phyloP scores from a whole-genome alignment of 2,329 filamentous ascomycete genomes.

The Trichoderma sp. region DNA sequence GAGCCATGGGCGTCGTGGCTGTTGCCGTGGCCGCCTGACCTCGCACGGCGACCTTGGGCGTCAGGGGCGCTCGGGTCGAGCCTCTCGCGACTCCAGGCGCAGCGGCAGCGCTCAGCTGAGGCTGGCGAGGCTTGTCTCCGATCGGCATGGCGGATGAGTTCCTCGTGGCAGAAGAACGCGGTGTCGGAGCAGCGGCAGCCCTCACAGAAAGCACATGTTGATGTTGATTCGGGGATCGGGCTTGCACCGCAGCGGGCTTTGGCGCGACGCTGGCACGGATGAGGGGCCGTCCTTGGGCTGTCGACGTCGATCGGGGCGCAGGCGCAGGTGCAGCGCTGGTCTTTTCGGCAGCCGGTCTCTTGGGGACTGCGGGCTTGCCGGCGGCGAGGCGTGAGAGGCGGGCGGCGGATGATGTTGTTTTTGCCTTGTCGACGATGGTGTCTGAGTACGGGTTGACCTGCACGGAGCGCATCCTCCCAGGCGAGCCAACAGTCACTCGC shows the following conservation, averaged over 20 bases:
- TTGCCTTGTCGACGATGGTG: conserved; percentile 21
- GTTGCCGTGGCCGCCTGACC: conserved; percentile 48
- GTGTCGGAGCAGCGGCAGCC: conserved; percentile 27
- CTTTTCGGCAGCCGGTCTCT: not conserved
- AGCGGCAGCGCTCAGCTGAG: conserved; percentile 66
- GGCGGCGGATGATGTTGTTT: conserved; percentile 11
- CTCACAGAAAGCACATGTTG: conserved; percentile 34
- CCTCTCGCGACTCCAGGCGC: conserved; percentile 49
- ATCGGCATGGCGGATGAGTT: conserved; percentile 47
- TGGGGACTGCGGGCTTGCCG: conserved; percentile 10
- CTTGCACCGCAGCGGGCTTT: conserved; percentile 3
- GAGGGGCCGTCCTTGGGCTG: conserved; percentile 23
- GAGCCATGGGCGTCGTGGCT: conserved; percentile 49
- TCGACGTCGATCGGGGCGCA: conserved; percentile 9
- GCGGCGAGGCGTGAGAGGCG: conserved; percentile 12
- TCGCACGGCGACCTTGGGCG: conserved; percentile 59
- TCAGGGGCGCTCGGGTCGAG: conserved; percentile 54
- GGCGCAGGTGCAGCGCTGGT: not conserved
- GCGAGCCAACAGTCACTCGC: conserved; percentile 5
- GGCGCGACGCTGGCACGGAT: conserved; percentile 28
- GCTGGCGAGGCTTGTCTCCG: conserved; percentile 65
- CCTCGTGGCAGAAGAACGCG: conserved; percentile 35
- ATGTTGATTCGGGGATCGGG: conserved; percentile 36
- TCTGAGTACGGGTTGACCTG: conserved; percentile 25
- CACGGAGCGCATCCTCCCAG: conserved; percentile 28